Base-by-base conservation (phyloP, 2,329 filamentous ascomycete species). In the Cadophora sp. region DNA sequence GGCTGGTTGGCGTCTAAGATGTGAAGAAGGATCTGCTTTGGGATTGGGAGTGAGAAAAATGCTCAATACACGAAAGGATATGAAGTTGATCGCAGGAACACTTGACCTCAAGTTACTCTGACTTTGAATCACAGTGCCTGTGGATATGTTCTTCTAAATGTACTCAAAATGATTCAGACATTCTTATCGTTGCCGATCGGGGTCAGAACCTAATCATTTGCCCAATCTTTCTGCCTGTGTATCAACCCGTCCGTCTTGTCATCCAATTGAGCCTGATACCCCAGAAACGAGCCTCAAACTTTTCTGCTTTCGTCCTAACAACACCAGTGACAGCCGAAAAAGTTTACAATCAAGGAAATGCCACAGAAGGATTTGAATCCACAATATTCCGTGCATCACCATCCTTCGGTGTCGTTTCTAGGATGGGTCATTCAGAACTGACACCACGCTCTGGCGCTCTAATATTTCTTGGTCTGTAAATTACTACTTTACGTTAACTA, bases 1-100 rank as follows among this genome's bases (percentile, higher is more conserved):
- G 20, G 45, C 7, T 39, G 47, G 59, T 39, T n/a, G 59, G 59
- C 59, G 59, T 62, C 33, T 39, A 51, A 62, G 59, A 62, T 51
- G 30, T 51, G 47, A 51, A 39, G 45, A 47, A 47, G 13, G 13
- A 50, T 62, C 20, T 62, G 59, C 59, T 39, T 22, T 60, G 27
- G 24, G 22, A 14, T 60, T 48, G 58, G 41, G 53, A 22, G 41
- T 47, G 22, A 14, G 41, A 24, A 45, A 48, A 45, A 60, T 60
- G 27, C 41, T 33, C 22, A 60, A 60, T 60, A 60, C 41, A 60
- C 16, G 58, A 48, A 60, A 60, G 27, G 39, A 45, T 60, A 33
- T 58, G 36, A 58, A 58, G 36, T 27, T 58, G 55, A 43, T 43
- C 55, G 18, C 20, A 16, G 20, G 20, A 22, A 13, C 14, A 14